Evolutionary conservation across 306 rosid species (phyloP), one percentile per base, ranked within the genome.

Genomic region (Castanopsis chinensis): DNA sequence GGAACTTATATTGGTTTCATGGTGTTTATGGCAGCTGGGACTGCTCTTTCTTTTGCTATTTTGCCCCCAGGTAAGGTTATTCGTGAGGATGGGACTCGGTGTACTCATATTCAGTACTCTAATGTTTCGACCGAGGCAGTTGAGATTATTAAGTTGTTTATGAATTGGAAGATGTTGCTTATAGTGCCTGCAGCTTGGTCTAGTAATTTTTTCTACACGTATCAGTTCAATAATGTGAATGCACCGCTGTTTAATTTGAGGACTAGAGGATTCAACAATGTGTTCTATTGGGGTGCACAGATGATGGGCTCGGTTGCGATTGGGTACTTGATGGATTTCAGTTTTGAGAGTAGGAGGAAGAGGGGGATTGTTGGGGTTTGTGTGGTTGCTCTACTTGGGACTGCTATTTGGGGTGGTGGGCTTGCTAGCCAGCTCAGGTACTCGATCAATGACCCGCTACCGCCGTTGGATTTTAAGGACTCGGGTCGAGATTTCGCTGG

Each of bases 201-300:
- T 1, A 90, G 98, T 41, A 93, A 90, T 76, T 93, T 93, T 78
- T 93, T 95, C 52, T 95, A 95, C 61, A 90, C 97, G 0, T 95
- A 95, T 65, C 97, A 89, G 27, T 95, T 95, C 71, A 95, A 95
- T 55, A 93, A 91, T 45, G 99, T 95, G 0, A 95, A 95, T 25
- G 84, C 82, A 51, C 69, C 23, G 1, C 65, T 91, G 81, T 95
- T 93, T 17, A 95, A 71, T 80, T 75, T 95, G 88, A 85, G 99
- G 71, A 95, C 99, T 1, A 90, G 99, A 81, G 99, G 99, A 25
- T 88, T 95, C 63, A 95, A 95, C 82, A 95, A 90, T 21, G 92
- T 91, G 30, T 85, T 89, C 70, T 95, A 93, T 3, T 95, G 99
- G 99, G 99, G 97, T 0, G 99, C 99, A 0, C 97, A 95, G 81